Base-by-base conservation (phyloP, 345 rosid species). In the Moringa oleifera region DNA sequence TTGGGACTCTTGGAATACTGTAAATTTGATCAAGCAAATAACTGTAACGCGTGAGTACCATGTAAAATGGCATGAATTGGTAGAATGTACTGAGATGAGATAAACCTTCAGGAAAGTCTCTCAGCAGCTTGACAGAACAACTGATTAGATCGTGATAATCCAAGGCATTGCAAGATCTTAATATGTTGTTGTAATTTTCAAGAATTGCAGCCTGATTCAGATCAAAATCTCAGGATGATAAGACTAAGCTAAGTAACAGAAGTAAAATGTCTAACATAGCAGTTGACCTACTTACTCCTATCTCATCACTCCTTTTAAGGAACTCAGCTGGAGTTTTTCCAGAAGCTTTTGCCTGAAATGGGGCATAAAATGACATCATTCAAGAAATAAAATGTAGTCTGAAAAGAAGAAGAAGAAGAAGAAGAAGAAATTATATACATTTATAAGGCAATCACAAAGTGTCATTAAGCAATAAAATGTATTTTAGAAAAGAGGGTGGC, bases 91-190 rank as follows among this genome's bases (percentile, higher is more conserved):
- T n/a, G 13, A 68, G 55, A 68, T 65, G 61, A 78, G 46, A 63
- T 64, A 20, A 33, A 92, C 97, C 95, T 87, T 89, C 91, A 73
- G 91, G 94, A 70, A 73, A 87, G 58, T 84, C 82, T 15, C 74
- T 75, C 54, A 92, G 91, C 80, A 92, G 79, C 64, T 68, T 85
- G 69, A 87, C 82, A 7, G 98, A 87, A 62, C 85, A 85, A 76
- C 79, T 84, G 74, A 92, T 89, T 56, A 92, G 70, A 73, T 92
- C 98, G 69, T 92, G 97, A 85, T 89, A 92, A 71, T 92, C 97
- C 84, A 92, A 72, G 50, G 97, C 93, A 78, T 92, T 76, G 71
- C 97, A 92, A 64, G 91, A 77, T 75, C 60, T 79, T 69, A 92
- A 75, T 66, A 85, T 85, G 63, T 80, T 75, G 57, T 77, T 79